These are phyloP conservation scores for Ophiocordyceps robertsii DNA, from an alignment of 2,329 filamentous ascomycete genomes.

Conservation along the genomic window DNA sequence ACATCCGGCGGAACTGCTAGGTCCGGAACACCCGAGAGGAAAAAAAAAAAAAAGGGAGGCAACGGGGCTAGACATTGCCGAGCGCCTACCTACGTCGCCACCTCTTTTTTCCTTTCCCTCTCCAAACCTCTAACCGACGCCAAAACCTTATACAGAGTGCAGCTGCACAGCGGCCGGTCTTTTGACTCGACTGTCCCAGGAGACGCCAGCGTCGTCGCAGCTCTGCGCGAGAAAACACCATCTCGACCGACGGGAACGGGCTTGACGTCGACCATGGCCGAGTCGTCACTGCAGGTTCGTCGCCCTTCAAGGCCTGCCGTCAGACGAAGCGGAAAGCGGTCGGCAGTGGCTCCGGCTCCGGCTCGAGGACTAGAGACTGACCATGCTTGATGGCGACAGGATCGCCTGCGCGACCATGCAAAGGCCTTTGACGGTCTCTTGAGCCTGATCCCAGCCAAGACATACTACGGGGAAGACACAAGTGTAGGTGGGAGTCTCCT, in stretches of 20 bases:
- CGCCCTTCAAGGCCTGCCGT: neutral
- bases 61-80: slow-evolving; percentile 4
- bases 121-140: neutral
- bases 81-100: slow-evolving; percentile 4
- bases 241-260: neutral
- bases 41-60: slow-evolving; percentile 7
- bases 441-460: slow-evolving; percentile 78
- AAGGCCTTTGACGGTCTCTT: slow-evolving; percentile 78
- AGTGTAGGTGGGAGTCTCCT: slow-evolving; percentile 53
- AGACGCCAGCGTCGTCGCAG: neutral
- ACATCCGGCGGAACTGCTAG: too few species aligned
- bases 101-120: neutral
- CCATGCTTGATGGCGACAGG: slow-evolving; percentile 20
- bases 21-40: too few species aligned
- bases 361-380: neutral
- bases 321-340: too few species aligned
- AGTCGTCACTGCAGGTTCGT: slow-evolving; percentile 34
- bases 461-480: slow-evolving; percentile 79
- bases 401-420: slow-evolving; percentile 44
- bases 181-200: neutral
- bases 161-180: neutral
- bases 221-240: neutral
- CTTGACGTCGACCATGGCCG: slow-evolving; percentile 19
- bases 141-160: neutral
- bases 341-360: too few species aligned